Base-by-base conservation (phyloP, 192 early-diverging fungal genomes). In the Helicostylum pulchrum region DNA sequence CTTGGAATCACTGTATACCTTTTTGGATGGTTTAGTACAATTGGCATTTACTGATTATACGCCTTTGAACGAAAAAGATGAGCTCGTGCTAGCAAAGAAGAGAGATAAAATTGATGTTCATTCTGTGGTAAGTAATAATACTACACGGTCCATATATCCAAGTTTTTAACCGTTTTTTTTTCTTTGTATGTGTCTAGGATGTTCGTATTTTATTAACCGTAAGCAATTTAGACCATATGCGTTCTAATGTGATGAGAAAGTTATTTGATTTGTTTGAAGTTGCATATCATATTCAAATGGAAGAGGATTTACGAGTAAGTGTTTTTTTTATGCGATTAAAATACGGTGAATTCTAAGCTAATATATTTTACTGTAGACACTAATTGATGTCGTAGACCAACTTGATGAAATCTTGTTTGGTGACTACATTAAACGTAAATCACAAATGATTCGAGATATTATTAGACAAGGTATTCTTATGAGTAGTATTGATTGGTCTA, bases 401-500 rank as follows among this genome's bases (percentile, higher is more conserved):
- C 67, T 98, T 59, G 92, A 96, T 72, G 79, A 69, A 14, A 85
- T 96, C 52, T 71, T 97, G 43, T 94, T 97, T 72, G 82, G 85
- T 8, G 92, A 90, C 69, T 98, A 94, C 60, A 84, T 94, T 61
- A 88, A 88, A 45, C 86, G 90, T 53, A 92, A 91, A 68, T 68
- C 87, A 3, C 72, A 75, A 23, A 73, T 80, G 39, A 79, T 97
- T 3, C 82, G 77, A 53, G 75, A 81, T 23, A 83, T 98, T 53
- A 84, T 97, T 17, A 82, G 77, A 15, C 80, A 82, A 30, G 94
- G 94, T 51, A 90, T 98, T 61, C 77, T 97, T 36, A 85, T 84
- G 60, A 90, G 87, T 51, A 95, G 95, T 20, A 83, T 95, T 44
- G 93, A 95, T 65, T 98, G 94, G 94, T 78, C 78, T 11, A 85